Percentiles rank a stretch among this genome's conserved stretches.
phyloP scores from a whole-genome alignment of 805 yeast genomes.

The Hanseniaspora valbyensis region DNA sequence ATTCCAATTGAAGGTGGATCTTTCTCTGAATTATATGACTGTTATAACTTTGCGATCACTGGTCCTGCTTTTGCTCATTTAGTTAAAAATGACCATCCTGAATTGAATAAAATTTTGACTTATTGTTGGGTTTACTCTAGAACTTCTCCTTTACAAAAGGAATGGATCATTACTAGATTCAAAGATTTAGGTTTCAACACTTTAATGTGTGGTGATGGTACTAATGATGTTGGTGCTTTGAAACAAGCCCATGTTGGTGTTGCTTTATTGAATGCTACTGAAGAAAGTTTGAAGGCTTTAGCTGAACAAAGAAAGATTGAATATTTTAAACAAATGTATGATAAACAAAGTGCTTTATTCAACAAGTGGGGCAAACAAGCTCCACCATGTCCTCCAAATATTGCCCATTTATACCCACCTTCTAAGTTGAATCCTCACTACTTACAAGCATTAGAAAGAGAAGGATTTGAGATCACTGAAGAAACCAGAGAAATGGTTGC shows the following conservation, averaged over 20 bases:
- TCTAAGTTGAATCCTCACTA: slow-evolving; percentile 86
- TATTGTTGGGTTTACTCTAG: slow-evolving; percentile 97
- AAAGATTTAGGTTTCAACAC: slow-evolving; percentile 86
- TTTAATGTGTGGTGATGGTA: slow-evolving; percentile 99
- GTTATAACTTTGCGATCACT: slow-evolving; percentile 79
- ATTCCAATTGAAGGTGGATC: slow-evolving; percentile 43
- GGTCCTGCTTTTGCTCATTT: slow-evolving; percentile 76
- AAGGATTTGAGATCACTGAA: slow-evolving; percentile 68
- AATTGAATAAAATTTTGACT: slow-evolving; percentile 61
- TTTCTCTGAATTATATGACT: slow-evolving; percentile 43
- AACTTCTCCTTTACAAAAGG: slow-evolving; percentile 94
- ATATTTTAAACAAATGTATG: slow-evolving; percentile 54
- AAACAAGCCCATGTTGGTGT: slow-evolving; percentile 98
- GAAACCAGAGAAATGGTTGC: slow-evolving; percentile 55
- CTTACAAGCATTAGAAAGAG: slow-evolving; percentile 70
- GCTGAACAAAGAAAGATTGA: slow-evolving; percentile 69
- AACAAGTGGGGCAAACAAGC: slow-evolving; percentile 71
- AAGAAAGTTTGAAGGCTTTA: slow-evolving; percentile 79
- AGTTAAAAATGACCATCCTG: slow-evolving; percentile 42
- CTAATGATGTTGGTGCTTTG: slow-evolving; percentile 98
- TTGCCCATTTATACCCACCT: slow-evolving; percentile 94
- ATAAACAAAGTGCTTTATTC: slow-evolving; percentile 73
- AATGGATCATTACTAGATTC: slow-evolving; percentile 69
- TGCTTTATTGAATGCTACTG: slow-evolving; percentile 95
- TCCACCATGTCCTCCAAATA: slow-evolving; percentile 71